Percentiles rank a stretch among this genome's conserved stretches.
Conservation (phyloP, 495 filamentous ascomycete species). For the Achaetomiella virescens region DNA sequence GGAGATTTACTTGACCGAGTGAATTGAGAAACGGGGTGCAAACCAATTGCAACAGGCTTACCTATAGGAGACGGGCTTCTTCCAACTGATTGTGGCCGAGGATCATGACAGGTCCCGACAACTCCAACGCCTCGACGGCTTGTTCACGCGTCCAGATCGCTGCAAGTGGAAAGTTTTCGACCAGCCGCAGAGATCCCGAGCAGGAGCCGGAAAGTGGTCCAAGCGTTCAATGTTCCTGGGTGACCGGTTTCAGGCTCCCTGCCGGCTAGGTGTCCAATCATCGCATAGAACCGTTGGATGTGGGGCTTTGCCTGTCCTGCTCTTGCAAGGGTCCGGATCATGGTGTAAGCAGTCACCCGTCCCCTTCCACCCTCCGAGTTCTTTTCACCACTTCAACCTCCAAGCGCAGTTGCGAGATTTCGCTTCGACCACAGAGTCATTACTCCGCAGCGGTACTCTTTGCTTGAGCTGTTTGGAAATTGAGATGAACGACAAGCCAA, state of each 20-base stretch:
- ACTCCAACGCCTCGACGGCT: not conserved
- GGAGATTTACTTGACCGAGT: not conserved
- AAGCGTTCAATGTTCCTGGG: constrained; percentile 12
- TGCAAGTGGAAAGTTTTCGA: constrained; percentile 22
- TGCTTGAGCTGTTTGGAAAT: too few species aligned
- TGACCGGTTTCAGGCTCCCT: not conserved
- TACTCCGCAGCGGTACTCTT: too few species aligned
- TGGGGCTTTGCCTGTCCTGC: too few species aligned
- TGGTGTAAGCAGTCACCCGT: constrained; percentile 1
- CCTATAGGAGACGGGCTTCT: constrained; percentile 16
- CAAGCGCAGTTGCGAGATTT: too few species aligned
- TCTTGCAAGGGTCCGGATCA: not conserved
- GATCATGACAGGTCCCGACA: constrained; percentile 18
- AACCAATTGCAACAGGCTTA: not conserved
- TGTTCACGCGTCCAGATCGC: not conserved
- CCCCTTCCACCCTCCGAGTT: too few species aligned
- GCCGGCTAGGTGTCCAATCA: not conserved
- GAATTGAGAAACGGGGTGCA: not conserved
- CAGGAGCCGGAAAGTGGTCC: constrained; percentile 10
- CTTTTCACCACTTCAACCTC: too few species aligned
- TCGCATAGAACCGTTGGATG: not conserved
- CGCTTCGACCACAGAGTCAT: too few species aligned
- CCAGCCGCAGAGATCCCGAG: constrained; percentile 4
- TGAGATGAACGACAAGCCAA: too few species aligned
- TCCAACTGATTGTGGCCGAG: constrained; percentile 3